Conservation (phyloP, 2,329 filamentous ascomycete genomes). For the Clarireedia homoeocarpa region DNA sequence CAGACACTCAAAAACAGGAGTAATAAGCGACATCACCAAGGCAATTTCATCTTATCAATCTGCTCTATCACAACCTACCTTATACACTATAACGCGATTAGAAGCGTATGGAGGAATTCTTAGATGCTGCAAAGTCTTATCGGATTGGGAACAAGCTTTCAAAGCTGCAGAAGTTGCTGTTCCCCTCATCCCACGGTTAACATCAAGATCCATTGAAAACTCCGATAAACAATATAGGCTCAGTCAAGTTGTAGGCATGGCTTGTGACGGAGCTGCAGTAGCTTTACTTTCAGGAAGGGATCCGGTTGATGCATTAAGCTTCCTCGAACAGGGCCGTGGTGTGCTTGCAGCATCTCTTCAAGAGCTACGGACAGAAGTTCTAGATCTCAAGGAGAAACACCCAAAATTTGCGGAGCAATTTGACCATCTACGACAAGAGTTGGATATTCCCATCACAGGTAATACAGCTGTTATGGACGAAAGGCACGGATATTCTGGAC, state of each 20-base stretch:
- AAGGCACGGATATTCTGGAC: background rate
- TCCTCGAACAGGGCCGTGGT: conserved; percentile 26
- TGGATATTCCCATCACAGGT: background rate
- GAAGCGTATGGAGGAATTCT: too few species aligned
- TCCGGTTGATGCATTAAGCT: conserved; percentile 10
- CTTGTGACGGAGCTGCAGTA: conserved; percentile 20
- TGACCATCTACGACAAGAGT: background rate
- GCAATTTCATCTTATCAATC: background rate
- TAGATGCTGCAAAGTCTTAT: background rate
- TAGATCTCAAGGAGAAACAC: background rate
- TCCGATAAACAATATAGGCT: conserved; percentile 21
- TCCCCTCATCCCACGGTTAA: background rate
- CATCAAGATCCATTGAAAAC: conserved; percentile 1
- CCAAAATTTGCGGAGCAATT: background rate
- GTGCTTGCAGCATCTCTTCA: conserved; percentile 20
- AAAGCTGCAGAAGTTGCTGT: background rate
- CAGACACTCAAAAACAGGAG: background rate
- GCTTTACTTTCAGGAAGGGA: conserved; percentile 14
- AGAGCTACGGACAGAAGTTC: conserved; percentile 15
- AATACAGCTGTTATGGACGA: background rate
- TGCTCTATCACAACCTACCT: background rate
- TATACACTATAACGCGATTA: too few species aligned
- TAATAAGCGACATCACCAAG: background rate
- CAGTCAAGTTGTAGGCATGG: conserved; percentile 12
- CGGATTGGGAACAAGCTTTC: background rate